Conservation (phyloP, 805 yeast species). For the Barnettozyma sucrosica region DNA sequence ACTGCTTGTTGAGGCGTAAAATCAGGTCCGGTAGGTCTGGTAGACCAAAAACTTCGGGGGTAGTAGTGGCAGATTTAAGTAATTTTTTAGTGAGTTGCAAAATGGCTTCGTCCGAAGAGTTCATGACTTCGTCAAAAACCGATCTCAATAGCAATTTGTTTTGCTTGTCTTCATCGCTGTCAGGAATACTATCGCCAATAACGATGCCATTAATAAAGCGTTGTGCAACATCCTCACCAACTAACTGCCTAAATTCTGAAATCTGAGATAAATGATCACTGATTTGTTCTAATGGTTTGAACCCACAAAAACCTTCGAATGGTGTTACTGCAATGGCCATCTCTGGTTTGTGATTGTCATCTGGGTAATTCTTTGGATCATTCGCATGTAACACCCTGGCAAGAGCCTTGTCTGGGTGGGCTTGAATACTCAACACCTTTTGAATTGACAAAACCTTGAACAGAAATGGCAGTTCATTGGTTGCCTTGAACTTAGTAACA, state of each 20-base stretch:
- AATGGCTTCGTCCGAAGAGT: slow-evolving; percentile 58
- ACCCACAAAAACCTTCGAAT: slow-evolving; percentile 97
- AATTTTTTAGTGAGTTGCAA: slow-evolving; percentile 53
- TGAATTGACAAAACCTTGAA: slow-evolving; percentile 91
- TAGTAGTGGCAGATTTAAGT: slow-evolving; percentile 54
- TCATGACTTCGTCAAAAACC: slow-evolving; percentile 82
- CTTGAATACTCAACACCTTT: slow-evolving; percentile 92
- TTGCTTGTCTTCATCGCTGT: slow-evolving; percentile 44
- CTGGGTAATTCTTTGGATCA: slow-evolving; percentile 95
- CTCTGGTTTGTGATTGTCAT: slow-evolving; percentile 98
- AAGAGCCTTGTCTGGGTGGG: slow-evolving; percentile 90
- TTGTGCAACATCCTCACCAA: slow-evolving; percentile 55
- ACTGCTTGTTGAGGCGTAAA: slow-evolving; percentile 74
- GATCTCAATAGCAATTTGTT: slow-evolving; percentile 66
- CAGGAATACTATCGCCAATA: slow-evolving; percentile 21
- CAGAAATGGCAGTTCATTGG: slow-evolving; percentile 77
- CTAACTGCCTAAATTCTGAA: slow-evolving; percentile 70
- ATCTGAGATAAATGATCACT: slow-evolving; percentile 60
- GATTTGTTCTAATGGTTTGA: slow-evolving; percentile 81
- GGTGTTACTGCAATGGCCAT: slow-evolving; percentile 97
- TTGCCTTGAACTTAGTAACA: slow-evolving; percentile 58
- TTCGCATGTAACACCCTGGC: slow-evolving; percentile 68
- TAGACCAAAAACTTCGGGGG: slow-evolving; percentile 51
- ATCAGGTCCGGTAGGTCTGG: slow-evolving; percentile 64
- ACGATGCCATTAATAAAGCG: slow-evolving; percentile 48